Conservation (phyloP, 2,329 filamentous ascomycete species). For the Epicoccum nigrum region DNA sequence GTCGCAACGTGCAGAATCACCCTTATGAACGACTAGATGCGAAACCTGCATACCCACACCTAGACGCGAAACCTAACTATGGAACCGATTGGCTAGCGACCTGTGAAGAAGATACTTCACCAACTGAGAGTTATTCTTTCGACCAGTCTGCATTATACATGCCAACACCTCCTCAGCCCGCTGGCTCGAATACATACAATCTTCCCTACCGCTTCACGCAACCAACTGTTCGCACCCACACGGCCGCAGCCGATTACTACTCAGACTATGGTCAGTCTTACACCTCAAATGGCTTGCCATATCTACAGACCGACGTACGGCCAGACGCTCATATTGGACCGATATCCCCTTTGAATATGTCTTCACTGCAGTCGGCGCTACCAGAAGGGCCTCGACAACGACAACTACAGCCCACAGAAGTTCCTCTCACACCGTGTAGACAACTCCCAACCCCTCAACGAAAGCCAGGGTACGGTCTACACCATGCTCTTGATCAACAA, state of each 20-base stretch:
- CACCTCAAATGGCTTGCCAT: slow-evolving; percentile 22
- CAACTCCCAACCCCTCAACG: slow-evolving; percentile 44
- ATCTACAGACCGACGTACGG: slow-evolving; percentile 20
- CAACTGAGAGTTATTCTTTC: slow-evolving; percentile 35
- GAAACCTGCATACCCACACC: slow-evolving; percentile 1
- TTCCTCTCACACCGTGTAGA: slow-evolving; percentile 27
- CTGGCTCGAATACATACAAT: slow-evolving; percentile 21
- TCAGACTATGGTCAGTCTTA: slow-evolving; percentile 32
- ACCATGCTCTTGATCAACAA: slow-evolving; percentile 39
- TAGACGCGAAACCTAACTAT: slow-evolving; percentile 29
- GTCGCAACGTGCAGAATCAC: slow-evolving; percentile 18
- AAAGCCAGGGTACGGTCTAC: slow-evolving; percentile 29
- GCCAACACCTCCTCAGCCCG: slow-evolving; percentile 19
- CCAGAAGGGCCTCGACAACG: slow-evolving; percentile 32
- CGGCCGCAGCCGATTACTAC: slow-evolving; percentile 21
- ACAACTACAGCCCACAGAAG: slow-evolving; percentile 20
- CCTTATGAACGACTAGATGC: slow-evolving; percentile 23
- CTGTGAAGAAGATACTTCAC: slow-evolving; percentile 37
- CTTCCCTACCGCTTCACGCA: slow-evolving; percentile 30
- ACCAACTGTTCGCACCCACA: slow-evolving; percentile 15
- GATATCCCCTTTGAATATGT: slow-evolving; percentile 40
- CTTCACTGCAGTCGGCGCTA: slow-evolving; percentile 35
- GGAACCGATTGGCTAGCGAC: slow-evolving; percentile 32
- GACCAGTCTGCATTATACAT: slow-evolving; percentile 31
- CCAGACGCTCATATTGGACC: slow-evolving; percentile 21